These are phyloP conservation scores for Pythium apleroticum DNA, from an alignment of 352 stramenopile species.

Conservation along the genomic window DNA sequence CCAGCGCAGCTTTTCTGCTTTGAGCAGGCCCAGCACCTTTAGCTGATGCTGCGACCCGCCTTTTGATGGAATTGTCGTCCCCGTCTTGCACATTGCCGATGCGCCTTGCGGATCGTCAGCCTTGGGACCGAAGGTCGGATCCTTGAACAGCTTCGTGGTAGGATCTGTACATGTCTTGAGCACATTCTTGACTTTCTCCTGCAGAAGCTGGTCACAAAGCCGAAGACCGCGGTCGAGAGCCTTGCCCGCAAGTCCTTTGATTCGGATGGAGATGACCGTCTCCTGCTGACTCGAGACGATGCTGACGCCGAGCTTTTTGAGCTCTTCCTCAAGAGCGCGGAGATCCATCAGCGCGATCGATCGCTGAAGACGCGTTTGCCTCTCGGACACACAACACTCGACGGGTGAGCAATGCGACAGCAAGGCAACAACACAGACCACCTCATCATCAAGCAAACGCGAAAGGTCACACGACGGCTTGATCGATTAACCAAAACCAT, in stretches of 20 bases:
- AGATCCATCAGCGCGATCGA: constrained; percentile 35
- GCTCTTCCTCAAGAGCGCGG: constrained; percentile 66
- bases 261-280: constrained; percentile 74
- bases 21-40: constrained; percentile 68
- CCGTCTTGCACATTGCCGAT: constrained; percentile 66
- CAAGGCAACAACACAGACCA: constrained; percentile 7
- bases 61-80: constrained; percentile 52
- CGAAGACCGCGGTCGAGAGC: constrained; percentile 51
- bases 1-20: constrained; percentile 79
- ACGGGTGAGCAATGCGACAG: constrained; percentile 2
- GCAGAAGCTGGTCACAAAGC: constrained; percentile 68
- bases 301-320: constrained; percentile 75
- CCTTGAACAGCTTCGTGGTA: constrained; percentile 57
- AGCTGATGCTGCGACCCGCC: constrained; percentile 71
- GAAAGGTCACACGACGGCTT: constrained; percentile 35
- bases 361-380: neutral
- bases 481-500: constrained; percentile 29
- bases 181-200: constrained; percentile 72
- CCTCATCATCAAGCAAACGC: constrained; percentile 11
- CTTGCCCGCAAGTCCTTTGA: constrained; percentile 68
- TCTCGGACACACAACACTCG: neutral
- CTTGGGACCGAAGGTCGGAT: constrained; percentile 82
- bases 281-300: constrained; percentile 76
- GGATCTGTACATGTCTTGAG: constrained; percentile 50
- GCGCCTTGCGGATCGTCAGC: constrained; percentile 54